These are phyloP conservation scores for Lactarius sp. DNA, from an alignment of 768 basidiomycete genomes.

Conservation along the genomic window DNA sequence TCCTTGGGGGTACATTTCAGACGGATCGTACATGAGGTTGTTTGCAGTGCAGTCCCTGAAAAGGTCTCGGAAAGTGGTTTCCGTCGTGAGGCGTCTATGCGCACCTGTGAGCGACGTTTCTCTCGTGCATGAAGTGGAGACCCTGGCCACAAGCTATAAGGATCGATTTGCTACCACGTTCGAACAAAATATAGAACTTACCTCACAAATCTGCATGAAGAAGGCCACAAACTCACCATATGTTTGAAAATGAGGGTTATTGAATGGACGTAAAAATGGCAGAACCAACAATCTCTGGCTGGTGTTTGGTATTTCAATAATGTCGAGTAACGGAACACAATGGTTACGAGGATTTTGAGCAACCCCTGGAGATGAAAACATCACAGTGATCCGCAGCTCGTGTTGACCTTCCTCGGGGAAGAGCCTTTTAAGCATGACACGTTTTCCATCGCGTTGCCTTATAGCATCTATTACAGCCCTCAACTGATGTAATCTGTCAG, in stretches of 20 bases:
- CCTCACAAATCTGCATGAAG: conserved; percentile 23
- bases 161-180: neutral
- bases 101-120: conserved; percentile 27
- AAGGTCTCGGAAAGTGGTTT: neutral
- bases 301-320: conserved; percentile 21
- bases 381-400: conserved; percentile 13
- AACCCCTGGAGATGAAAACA: conserved; percentile 16
- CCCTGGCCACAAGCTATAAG: conserved; percentile 19
- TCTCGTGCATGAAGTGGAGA: conserved; percentile 28
- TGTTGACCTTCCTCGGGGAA: neutral
- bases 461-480: conserved; percentile 24
- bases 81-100: neutral
- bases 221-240: conserved; percentile 29
- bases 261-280: conserved; percentile 25
- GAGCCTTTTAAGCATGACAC: conserved; percentile 27
- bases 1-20: conserved; percentile 12
- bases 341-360: conserved; percentile 27
- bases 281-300: conserved; percentile 23
- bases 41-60: conserved; percentile 15
- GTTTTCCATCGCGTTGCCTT: conserved; percentile 21
- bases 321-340: conserved; percentile 25
- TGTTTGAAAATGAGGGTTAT: conserved; percentile 29
- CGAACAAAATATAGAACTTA: neutral
- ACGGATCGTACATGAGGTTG: conserved; percentile 22
- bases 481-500: neutral